Conservation (phyloP, 106 monocot genomes). For the Dioscorea dumetorum region DNA sequence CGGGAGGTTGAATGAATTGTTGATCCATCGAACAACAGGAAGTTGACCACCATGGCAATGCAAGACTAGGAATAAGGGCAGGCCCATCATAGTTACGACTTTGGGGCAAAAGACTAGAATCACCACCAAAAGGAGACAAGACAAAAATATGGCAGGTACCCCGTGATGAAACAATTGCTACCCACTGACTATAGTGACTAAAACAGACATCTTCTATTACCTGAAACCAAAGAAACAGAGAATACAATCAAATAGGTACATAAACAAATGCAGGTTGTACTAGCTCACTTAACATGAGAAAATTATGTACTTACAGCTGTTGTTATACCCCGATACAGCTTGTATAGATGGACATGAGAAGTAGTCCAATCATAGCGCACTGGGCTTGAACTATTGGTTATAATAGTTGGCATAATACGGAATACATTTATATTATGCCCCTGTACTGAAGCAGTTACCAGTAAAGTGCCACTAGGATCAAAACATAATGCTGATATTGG, state of each 20-base stretch:
- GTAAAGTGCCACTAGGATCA: conserved; percentile 90
- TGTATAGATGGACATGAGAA: conserved; percentile 92
- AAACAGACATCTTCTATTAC: conserved; percentile 93
- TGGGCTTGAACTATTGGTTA: conserved; percentile 46
- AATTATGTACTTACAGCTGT: conserved; percentile 56
- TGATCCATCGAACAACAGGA: conserved; percentile 41
- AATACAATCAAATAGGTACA: not conserved
- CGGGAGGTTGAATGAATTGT: conserved; percentile 52
- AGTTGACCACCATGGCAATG: conserved; percentile 90
- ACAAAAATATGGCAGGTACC: conserved; percentile 89
- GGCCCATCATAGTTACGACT: conserved; percentile 42
- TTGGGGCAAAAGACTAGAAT: conserved; percentile 60
- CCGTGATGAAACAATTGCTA: conserved; percentile 79
- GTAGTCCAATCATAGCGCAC: conserved; percentile 72
- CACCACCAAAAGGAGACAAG: conserved; percentile 92
- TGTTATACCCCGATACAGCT: conserved; percentile 91
- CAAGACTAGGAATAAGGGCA: conserved; percentile 44
- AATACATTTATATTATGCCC: conserved; percentile 97
- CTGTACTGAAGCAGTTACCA: conserved; percentile 89
- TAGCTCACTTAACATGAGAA: not conserved
- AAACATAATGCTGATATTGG: conserved; percentile 97
- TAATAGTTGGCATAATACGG: conserved; percentile 62
- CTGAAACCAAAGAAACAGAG: conserved; percentile 26
- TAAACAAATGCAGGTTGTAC: not conserved
- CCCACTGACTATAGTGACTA: conserved; percentile 89